phyloP scores from a whole-genome alignment of 257 asterid genomes.

The Solanum pinnatisectum region DNA sequence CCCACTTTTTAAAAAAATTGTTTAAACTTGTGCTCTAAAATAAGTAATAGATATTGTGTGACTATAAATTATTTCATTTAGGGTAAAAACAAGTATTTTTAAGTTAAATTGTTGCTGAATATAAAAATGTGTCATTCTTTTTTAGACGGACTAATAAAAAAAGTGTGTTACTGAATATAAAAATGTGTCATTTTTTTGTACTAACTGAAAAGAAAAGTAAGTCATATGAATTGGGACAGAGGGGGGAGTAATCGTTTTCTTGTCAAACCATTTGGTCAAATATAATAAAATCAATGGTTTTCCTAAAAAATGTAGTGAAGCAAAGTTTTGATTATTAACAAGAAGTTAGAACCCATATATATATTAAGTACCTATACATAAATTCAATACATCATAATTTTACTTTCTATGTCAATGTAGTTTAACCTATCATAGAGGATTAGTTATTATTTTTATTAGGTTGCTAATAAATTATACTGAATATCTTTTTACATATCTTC shows the following conservation, averaged over 20 bases:
- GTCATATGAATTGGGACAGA: too few relatives aligned
- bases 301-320: too few relatives aligned
- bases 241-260: not conserved
- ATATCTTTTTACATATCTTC: not conserved
- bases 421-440: not conserved
- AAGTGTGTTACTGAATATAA: not conserved
- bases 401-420: not conserved
- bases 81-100: too few relatives aligned
- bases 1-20: too few relatives aligned
- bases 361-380: too few relatives aligned
- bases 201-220: too few relatives aligned
- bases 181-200: too few relatives aligned
- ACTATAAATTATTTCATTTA: too few relatives aligned
- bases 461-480: not conserved
- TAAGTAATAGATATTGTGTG: not conserved
- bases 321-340: not conserved
- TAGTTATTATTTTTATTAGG: not conserved
- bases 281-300: too few relatives aligned
- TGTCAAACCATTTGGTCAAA: not conserved
- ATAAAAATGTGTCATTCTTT: too few relatives aligned
- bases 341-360: not conserved
- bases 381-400: not conserved
- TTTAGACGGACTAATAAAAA: fast-evolving
- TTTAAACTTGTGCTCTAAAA: too few relatives aligned
- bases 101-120: not conserved